A percentile compares a stretch with the other conserved stretches of the same genome.
Conservation (phyloP, 2,329 filamentous ascomycete genomes). For the Colletotrichum sp. region DNA sequence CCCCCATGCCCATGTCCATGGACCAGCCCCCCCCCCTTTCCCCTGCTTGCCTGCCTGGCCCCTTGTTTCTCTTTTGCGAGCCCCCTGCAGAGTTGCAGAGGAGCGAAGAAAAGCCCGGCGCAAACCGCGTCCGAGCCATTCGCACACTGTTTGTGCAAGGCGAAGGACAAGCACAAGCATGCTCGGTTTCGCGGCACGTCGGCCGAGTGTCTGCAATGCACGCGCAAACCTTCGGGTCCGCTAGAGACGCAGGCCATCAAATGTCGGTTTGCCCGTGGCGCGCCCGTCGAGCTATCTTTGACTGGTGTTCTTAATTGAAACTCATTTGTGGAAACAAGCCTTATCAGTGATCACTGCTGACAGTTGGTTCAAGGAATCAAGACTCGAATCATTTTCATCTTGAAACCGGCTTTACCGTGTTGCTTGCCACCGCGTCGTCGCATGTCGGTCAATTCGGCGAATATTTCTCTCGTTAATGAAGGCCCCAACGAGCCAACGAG, state of each 20-base stretch:
- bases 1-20: neutral
- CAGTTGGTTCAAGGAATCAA: neutral
- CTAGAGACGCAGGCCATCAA: neutral
- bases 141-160: neutral
- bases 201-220: neutral
- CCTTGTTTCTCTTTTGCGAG: neutral
- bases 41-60: neutral
- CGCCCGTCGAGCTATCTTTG: neutral
- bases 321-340: neutral
- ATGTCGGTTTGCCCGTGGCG: neutral
- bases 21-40: neutral
- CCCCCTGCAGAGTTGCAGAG: neutral
- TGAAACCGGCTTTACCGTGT: neutral
- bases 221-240: neutral
- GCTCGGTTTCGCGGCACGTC: constrained; percentile 4
- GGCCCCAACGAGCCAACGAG: neutral
- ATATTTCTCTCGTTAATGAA: neutral
- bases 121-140: neutral
- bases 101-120: neutral
- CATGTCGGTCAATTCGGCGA: constrained; percentile 1
- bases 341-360: neutral
- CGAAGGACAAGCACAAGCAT: neutral
- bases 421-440: neutral
- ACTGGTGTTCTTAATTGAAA: neutral
- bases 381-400: neutral